Conservation (phyloP, 305 asterid species). For the Stenogyne calaminthoides region DNA sequence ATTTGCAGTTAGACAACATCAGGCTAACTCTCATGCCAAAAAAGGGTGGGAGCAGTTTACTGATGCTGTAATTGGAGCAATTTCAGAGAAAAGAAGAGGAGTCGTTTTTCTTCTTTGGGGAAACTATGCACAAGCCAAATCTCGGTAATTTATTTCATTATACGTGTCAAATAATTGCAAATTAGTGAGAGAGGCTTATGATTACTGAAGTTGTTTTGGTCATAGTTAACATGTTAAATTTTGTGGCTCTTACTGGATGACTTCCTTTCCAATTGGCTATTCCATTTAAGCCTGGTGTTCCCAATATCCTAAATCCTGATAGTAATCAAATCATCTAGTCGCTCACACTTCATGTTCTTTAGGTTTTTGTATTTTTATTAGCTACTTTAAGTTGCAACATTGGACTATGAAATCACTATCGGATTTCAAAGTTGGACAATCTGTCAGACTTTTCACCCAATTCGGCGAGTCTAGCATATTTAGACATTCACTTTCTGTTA, state of each 20-base stretch:
- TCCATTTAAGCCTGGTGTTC: not conserved
- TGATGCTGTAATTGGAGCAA: conserved; percentile 84
- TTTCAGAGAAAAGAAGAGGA: conserved; percentile 78
- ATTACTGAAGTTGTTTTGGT: not conserved
- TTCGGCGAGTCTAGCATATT: not conserved
- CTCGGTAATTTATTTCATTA: conserved; percentile 49
- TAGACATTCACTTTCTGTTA: no score
- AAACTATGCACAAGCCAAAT: conserved; percentile 95
- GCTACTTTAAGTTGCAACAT: not conserved
- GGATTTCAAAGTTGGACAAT: not conserved
- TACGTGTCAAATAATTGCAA: not conserved
- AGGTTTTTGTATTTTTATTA: not conserved
- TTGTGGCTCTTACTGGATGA: conserved; percentile 1
- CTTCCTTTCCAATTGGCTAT: not conserved
- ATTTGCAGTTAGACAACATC: conserved; percentile 77
- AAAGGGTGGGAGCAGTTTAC: conserved; percentile 99
- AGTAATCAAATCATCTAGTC: not conserved
- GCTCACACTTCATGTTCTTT: not conserved
- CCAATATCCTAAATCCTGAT: not conserved
- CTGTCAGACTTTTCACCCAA: not conserved
- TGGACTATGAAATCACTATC: not conserved
- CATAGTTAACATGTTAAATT: not conserved
- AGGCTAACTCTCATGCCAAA: conserved; percentile 95
- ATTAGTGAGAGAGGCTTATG: conserved; percentile 15
- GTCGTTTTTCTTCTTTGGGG: conserved; percentile 99